phyloP scores from a whole-genome alignment of 2,329 filamentous ascomycete species.

The Fulvia fulva region DNA sequence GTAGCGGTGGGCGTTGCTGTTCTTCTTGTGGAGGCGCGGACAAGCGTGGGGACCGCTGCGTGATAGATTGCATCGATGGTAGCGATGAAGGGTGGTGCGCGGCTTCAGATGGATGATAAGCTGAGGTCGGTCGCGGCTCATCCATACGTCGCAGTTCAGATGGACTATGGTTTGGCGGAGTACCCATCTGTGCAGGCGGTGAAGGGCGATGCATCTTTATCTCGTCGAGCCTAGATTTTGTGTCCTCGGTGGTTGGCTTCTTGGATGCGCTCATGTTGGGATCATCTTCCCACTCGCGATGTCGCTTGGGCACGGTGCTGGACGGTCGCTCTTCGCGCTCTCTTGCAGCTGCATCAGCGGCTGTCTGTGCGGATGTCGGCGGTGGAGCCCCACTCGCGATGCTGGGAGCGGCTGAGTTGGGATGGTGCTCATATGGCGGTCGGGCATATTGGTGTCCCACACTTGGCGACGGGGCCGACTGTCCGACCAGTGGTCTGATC shows the following conservation, averaged over 20 bases:
- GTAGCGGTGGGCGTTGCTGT: constrained; percentile 31
- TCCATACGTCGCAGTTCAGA: constrained; percentile 63
- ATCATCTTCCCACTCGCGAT: constrained; percentile 91
- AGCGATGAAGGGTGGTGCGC: constrained; percentile 76
- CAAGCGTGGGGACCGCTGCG: constrained; percentile 52
- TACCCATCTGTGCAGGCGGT: constrained; percentile 45
- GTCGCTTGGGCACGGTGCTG: constrained; percentile 75
- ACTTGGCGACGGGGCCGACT: constrained; percentile 70
- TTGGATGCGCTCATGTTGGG: constrained; percentile 53
- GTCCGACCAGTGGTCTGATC: constrained; percentile 75
- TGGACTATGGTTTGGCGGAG: constrained; percentile 75
- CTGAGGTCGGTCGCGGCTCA: constrained; percentile 58
- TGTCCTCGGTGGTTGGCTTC: constrained; percentile 86
- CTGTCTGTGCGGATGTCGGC: constrained; percentile 52
- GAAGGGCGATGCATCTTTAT: constrained; percentile 66
- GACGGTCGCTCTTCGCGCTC: constrained; percentile 70
- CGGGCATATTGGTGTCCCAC: constrained; percentile 72
- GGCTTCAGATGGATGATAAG: constrained; percentile 87
- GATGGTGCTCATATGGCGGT: constrained; percentile 73
- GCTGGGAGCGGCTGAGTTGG: constrained; percentile 55
- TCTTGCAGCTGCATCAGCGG: constrained; percentile 64
- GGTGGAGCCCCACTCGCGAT: constrained; percentile 69
- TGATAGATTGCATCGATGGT: constrained; percentile 43
- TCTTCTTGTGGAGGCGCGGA: constrained; percentile 47
- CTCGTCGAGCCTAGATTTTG: constrained; percentile 79